Evolutionary conservation across 805 yeast genomes (phyloP), one percentile per base, ranked within the genome.

Genomic region (Yarrowia sp.): DNA sequence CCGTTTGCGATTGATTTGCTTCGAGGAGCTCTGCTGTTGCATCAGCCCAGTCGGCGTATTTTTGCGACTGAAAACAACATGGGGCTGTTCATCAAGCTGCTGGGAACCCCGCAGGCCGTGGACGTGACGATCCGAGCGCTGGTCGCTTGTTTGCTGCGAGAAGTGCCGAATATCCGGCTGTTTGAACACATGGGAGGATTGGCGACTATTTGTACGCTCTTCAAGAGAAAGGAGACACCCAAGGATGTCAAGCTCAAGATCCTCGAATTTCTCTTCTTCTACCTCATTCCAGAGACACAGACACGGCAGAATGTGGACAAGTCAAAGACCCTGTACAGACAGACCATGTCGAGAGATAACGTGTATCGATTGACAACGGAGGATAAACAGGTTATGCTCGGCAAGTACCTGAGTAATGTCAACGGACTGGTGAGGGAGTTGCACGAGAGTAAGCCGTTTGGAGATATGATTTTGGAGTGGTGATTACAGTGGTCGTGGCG

Each of bases 251-350:
- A 87, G 72, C 84, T 88, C 71, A 86, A 87, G 72, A 82, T 87
- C 12, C 81, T 89, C 61, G 93, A 89, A 77, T 89, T 89, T 75
- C 78, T 89, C 66, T 84, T 89, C 68, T 87, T 89, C 74, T 89
- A 89, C 73, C 77, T 89, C 68, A 81, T 86, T 9, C 92, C 91
- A 12, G 94, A 89, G 75, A 77, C 83, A 0, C 67, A 70, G 16
- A 55, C 69, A 2, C 36, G 67, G 0, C 59, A 65, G 43, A 69
- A 67, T 16, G 56, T 69, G 11, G 73, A 70, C 50, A 68, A 69
- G 36, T 64, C 71, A 3, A 66, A 58, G 40, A 68, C 69, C 8
- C 43, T 70, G 45, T 61, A 70, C 10, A 70, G 72, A 41, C 73
- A 70, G 59, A 46, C 61, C 38, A 69, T 69, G 50, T 64, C 69